phyloP scores from a whole-genome alignment of 345 rosid species.

The Eucalyptus virginea region DNA sequence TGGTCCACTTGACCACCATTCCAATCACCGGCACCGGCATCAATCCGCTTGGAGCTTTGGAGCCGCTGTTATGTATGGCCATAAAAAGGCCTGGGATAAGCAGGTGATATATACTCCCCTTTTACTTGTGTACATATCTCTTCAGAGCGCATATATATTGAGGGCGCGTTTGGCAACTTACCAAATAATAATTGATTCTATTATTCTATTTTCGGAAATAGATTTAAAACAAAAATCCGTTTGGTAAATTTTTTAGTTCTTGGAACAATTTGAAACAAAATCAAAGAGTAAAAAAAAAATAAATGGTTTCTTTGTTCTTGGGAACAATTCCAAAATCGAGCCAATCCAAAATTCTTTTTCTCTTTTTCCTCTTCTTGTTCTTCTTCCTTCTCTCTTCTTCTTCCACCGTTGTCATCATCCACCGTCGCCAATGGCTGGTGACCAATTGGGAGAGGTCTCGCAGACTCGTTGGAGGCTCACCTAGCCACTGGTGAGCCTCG shows the following conservation, averaged over 20 bases:
- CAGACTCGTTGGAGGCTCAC: rapidly evolving
- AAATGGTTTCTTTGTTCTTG: too few species aligned
- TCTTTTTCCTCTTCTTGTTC: too few species aligned
- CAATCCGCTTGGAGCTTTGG: conserved; percentile 85
- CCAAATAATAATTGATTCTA: too few species aligned
- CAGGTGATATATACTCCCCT: conserved; percentile 16
- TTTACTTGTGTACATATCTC: neutral
- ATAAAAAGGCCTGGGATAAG: conserved; percentile 55
- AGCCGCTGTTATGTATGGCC: conserved; percentile 63
- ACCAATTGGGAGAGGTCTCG: rapidly evolving
- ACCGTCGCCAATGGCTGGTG: rapidly evolving
- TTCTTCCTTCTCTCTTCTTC: too few species aligned
- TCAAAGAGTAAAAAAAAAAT: too few species aligned
- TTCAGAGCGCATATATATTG: neutral
- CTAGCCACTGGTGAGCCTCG: rapidly evolving
- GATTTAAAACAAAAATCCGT: rapidly evolving
- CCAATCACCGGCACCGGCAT: conserved; percentile 89
- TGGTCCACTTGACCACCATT: conserved; percentile 88
- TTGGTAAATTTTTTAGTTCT: too few species aligned
- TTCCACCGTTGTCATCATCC: rapidly evolving
- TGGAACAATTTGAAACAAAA: too few species aligned
- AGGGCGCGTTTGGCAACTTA: neutral
- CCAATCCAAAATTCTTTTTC: too few species aligned
- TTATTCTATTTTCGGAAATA: too few species aligned
- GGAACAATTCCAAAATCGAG: too few species aligned